These are phyloP conservation scores for Dictyostelium citrinum DNA, from an alignment of 78 protist genomes.

Conservation along the genomic window DNA sequence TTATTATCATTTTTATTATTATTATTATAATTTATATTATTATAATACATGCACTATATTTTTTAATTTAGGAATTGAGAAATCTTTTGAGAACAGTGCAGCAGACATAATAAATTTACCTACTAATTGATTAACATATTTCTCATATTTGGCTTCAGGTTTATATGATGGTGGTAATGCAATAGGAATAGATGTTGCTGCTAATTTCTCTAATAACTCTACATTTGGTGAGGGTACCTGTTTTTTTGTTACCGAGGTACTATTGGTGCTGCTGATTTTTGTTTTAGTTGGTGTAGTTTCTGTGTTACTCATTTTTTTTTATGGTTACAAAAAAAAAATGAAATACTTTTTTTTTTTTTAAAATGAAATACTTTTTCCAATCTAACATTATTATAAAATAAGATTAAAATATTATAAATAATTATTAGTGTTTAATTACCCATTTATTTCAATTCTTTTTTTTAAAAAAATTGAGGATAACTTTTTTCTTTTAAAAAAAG, in stretches of 20 bases:
- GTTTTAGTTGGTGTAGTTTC: no score
- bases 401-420: no score
- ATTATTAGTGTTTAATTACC: no score
- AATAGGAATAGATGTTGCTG: slow-evolving; percentile 50
- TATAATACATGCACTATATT: slow-evolving; percentile 23
- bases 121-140: slow-evolving; percentile 59
- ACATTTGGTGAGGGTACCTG: slow-evolving; percentile 5
- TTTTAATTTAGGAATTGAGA: slow-evolving; percentile 37
- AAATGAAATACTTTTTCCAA: no score
- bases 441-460: no score
- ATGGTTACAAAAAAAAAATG: no score
- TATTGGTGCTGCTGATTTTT: no score
- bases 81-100: slow-evolving; percentile 36
- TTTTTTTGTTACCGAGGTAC: background rate
- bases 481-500: no score
- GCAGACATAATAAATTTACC: slow-evolving; percentile 76
- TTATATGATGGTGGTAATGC: slow-evolving; percentile 68
- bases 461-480: no score
- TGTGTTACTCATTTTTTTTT: no score
- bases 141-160: slow-evolving; percentile 72
- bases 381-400: no score
- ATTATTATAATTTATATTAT: background rate
- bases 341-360: no score
- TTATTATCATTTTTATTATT: background rate
- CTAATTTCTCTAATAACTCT: slow-evolving; percentile 30